Conservation (phyloP, 1,139 yeast genomes). For the Meyerozyma guilliermondii region DNA sequence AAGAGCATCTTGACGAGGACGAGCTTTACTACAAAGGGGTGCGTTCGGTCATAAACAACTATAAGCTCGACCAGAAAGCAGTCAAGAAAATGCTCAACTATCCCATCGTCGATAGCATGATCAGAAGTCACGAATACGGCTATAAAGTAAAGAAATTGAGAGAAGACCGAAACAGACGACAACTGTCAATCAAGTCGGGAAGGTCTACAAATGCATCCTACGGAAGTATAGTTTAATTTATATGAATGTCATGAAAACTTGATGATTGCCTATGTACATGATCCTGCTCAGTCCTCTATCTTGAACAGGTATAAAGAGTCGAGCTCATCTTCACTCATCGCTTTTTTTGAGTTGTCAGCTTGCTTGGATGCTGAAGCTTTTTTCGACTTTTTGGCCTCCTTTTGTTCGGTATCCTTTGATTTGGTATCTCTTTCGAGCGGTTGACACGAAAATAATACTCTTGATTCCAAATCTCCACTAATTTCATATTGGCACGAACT, state of each 20-base stretch:
- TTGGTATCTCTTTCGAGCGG: conserved; percentile 9
- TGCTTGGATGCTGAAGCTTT: neutral
- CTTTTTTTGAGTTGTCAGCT: conserved; percentile 9
- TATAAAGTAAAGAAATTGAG: conserved; percentile 39
- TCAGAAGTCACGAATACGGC: conserved; percentile 40
- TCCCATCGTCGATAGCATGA: conserved; percentile 42
- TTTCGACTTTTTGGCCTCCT: conserved; percentile 8
- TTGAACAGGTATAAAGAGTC: conserved; percentile 41
- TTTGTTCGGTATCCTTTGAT: conserved; percentile 7
- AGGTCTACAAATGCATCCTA: neutral
- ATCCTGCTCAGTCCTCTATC: conserved; percentile 20
- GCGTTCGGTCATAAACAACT: conserved; percentile 32
- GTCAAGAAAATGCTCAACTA: conserved; percentile 34
- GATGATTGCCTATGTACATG: conserved; percentile 2
- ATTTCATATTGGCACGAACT: conserved; percentile 23
- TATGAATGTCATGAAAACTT: neutral
- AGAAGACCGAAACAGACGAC: conserved; percentile 12
- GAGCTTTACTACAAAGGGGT: conserved; percentile 33
- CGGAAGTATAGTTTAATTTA: conserved; percentile 1
- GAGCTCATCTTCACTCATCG: conserved; percentile 27
- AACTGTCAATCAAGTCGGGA: neutral
- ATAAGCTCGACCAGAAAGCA: conserved; percentile 33
- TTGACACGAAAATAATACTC: conserved; percentile 12
- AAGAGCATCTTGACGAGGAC: conserved; percentile 38
- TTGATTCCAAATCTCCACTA: conserved; percentile 25